These are phyloP conservation scores for Lecanoromycetidae sp. DNA, from an alignment of 2,329 filamentous ascomycete genomes.

Conservation along the genomic window DNA sequence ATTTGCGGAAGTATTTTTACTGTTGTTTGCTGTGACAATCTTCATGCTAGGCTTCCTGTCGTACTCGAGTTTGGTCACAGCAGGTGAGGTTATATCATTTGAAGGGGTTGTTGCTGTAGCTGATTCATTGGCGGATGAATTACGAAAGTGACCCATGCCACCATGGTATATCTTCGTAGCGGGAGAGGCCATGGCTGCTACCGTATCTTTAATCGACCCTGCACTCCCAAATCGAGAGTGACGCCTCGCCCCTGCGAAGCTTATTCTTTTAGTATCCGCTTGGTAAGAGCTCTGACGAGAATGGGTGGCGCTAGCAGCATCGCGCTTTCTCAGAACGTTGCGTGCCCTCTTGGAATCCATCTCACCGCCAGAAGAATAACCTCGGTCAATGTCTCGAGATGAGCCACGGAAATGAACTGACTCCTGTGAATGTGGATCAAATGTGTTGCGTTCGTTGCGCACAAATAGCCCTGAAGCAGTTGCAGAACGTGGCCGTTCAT, in stretches of 20 bases:
- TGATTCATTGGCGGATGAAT: conserved; percentile 44
- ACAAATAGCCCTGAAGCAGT: conserved; percentile 10
- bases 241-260: conserved; percentile 49
- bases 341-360: conserved; percentile 57
- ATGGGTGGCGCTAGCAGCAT: conserved; percentile 40
- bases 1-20: conserved; percentile 39
- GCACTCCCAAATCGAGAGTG: conserved; percentile 71
- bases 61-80: conserved; percentile 46
- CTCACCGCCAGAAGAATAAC: conserved; percentile 88
- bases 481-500: conserved; percentile 24
- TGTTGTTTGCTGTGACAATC: conserved; percentile 31
- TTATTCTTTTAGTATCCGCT: conserved; percentile 59
- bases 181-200: conserved; percentile 41
- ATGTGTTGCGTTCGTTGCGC: conserved; percentile 21
- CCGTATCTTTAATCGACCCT: conserved; percentile 55
- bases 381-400: conserved; percentile 58
- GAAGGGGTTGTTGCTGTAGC: conserved; percentile 30
- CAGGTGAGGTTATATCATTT: conserved; percentile 37
- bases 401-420: conserved; percentile 26
- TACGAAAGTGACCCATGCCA: conserved; percentile 42
- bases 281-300: conserved; percentile 64
- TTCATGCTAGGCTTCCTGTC: conserved; percentile 29
- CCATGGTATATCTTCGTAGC: conserved; percentile 59
- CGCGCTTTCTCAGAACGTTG: conserved; percentile 69
- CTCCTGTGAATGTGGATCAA: conserved; percentile 22